Conservation (phyloP, 192 early-diverging fungal species). For the Entomortierella lignicola region DNA sequence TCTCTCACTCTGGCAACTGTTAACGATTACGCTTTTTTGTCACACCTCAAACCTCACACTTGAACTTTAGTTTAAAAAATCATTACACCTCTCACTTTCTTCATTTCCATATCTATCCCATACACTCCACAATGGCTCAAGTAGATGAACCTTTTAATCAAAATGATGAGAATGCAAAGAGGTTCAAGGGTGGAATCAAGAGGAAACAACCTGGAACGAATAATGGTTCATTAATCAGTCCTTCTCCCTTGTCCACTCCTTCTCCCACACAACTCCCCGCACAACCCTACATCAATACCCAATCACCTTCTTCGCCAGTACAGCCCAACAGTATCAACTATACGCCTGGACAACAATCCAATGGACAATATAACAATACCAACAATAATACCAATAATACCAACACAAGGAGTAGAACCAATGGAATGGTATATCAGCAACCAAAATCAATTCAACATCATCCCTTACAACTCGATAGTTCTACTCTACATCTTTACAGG, state of each 20-base stretch:
- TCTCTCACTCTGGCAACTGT: background rate
- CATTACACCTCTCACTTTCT: background rate
- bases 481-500: conserved; percentile 3
- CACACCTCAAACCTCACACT: no score
- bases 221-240: background rate
- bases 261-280: background rate
- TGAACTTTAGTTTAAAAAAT: no score
- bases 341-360: no score
- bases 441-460: conserved; percentile 41
- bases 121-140: conserved; percentile 18
- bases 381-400: no score
- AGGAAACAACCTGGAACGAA: conserved; percentile 24
- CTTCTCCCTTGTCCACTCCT: background rate
- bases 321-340: no score
- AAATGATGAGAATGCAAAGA: conserved; percentile 30
- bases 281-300: background rate
- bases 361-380: background rate
- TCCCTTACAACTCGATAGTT: conserved; percentile 17
- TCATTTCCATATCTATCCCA: background rate
- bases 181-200: conserved; percentile 26
- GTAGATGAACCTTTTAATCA: conserved; percentile 30
- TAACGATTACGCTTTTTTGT: no score
- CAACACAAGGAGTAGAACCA: background rate
- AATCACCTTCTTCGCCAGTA: background rate
- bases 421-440: conserved; percentile 33